Conservation (phyloP, 2,329 filamentous ascomycete species). For the Tolypocladium amazonense region DNA sequence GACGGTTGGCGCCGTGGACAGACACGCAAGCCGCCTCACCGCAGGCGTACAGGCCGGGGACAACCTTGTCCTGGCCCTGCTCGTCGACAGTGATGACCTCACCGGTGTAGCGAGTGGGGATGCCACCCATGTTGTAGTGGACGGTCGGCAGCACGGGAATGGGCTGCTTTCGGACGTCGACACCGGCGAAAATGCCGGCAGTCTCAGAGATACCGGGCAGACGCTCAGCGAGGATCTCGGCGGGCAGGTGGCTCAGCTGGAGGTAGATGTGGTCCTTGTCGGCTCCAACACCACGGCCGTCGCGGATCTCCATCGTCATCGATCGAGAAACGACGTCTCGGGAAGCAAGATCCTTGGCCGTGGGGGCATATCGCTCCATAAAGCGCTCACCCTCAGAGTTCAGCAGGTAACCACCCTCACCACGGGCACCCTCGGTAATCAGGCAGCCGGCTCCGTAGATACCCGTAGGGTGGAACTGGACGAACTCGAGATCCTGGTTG, state of each 20-base stretch:
- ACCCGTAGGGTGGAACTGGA: constrained; percentile 98
- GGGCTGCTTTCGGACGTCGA: constrained; percentile 93
- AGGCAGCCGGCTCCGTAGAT: constrained; percentile 97
- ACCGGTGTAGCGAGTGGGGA: constrained; percentile 93
- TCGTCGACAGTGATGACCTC: constrained; percentile 87
- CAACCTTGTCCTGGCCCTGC: constrained; percentile 79
- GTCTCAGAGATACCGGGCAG: constrained; percentile 98
- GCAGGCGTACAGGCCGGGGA: constrained; percentile 90
- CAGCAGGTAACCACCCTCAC: constrained; percentile 94
- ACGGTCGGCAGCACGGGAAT: constrained; percentile 94
- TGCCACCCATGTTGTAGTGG: constrained; percentile 99
- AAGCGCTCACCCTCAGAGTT: constrained; percentile 98
- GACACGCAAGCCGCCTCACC: constrained; percentile 97
- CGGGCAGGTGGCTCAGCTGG: constrained; percentile 87
- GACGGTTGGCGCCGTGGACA: constrained; percentile 94
- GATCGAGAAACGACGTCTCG: constrained; percentile 95
- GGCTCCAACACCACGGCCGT: constrained; percentile 90
- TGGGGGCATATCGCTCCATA: constrained; percentile 98
- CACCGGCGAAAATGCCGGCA: constrained; percentile 90
- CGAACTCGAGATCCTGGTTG: constrained; percentile 98
- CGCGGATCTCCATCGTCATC: constrained; percentile 97
- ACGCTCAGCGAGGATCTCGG: constrained; percentile 89
- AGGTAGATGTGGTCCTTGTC: constrained; percentile 99
- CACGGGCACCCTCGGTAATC: constrained; percentile 95
- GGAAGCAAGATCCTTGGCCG: constrained; percentile 92